Base-by-base conservation (phyloP, 108 stramenopile genomes). In the Fragilaria radians region DNA sequence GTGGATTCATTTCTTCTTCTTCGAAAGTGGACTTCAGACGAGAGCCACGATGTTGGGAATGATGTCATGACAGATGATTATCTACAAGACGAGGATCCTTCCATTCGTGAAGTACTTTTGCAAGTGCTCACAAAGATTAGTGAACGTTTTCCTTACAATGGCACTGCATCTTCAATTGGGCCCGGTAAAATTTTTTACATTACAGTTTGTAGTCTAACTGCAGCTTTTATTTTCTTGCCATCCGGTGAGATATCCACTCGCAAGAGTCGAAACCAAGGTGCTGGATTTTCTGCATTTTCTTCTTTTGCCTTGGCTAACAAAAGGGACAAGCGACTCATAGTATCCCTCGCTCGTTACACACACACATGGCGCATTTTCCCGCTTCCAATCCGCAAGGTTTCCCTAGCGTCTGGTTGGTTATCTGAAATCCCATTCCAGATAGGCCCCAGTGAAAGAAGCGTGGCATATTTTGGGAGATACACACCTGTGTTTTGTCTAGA, bases 401-500 rank as follows among this genome's bases (percentile, higher is more conserved):
- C 52, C 1, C 46, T 61, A 18, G 52, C 55, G 28, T 32, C 55
- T 9, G 31, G 11, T 27, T 48, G 61, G n/a, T 42, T 68, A 27
- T 67, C 63, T 27, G 71, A 72, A 33, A 25, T 49, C 46, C 57
- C 57, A 18, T 66, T 62, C 42, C 64, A 75, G 27, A 1, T 75
- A 5, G 63, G 64, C 49, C 57, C 54, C 64, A 74, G 70, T 52
- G 73, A 49, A 57, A 57, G 59, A 62, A 63, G 74, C 5, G 29
- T 70, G 28, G 68, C 63, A 25, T 72, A 67, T 18, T 5, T 68
- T 32, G 72, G 65, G 4, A 60, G 65, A 26, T 89, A 88, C 61
- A 81, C 64, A 25, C 92, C 92, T 27, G 72, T 92, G 0, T 93
- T 95, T 67, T 95, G 91, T 63, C 65, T 88, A 5, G 94, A 95